A percentile compares a stretch with the other conserved stretches of the same genome.
These are phyloP conservation scores for Leccinum fibrillosum DNA, from an alignment of 768 basidiomycete genomes.

Conservation along the genomic window DNA sequence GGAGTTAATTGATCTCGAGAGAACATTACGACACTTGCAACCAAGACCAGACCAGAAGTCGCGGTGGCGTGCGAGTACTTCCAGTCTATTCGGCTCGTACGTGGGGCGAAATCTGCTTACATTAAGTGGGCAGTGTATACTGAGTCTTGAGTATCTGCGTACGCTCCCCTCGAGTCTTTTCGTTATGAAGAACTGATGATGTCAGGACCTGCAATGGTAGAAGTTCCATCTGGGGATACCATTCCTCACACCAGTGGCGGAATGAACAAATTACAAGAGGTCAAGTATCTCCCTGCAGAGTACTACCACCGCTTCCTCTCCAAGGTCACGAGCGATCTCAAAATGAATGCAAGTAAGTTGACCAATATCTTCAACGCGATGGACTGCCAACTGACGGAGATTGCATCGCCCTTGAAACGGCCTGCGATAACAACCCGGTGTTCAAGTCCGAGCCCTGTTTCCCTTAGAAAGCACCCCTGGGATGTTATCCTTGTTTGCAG, in stretches of 20 bases:
- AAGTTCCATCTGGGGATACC: neutral
- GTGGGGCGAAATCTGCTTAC: neutral
- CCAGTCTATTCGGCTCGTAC: neutral
- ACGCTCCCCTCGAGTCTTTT: neutral
- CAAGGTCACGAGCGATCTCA: constrained; percentile 48
- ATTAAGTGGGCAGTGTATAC: neutral
- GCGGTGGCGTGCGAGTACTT: too few relatives aligned
- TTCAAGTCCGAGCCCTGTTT: neutral
- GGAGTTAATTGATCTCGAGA: neutral
- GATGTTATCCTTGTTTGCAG: neutral
- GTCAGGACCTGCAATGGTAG: neutral
- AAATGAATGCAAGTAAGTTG: constrained; percentile 53
- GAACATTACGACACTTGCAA: neutral
- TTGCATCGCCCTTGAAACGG: neutral
- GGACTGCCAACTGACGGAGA: neutral
- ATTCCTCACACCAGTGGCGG: neutral
- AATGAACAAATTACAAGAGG: neutral
- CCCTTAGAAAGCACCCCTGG: neutral
- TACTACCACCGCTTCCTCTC: constrained; percentile 59
- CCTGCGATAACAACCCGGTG: neutral
- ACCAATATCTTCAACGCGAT: neutral
- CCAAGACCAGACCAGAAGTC: neutral
- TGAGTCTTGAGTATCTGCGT: neutral
- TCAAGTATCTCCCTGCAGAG: constrained; percentile 39
- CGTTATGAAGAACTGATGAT: neutral